Base-by-base conservation (phyloP, 176 grass and related monocot genomes). In the Elymus sibiricus region DNA sequence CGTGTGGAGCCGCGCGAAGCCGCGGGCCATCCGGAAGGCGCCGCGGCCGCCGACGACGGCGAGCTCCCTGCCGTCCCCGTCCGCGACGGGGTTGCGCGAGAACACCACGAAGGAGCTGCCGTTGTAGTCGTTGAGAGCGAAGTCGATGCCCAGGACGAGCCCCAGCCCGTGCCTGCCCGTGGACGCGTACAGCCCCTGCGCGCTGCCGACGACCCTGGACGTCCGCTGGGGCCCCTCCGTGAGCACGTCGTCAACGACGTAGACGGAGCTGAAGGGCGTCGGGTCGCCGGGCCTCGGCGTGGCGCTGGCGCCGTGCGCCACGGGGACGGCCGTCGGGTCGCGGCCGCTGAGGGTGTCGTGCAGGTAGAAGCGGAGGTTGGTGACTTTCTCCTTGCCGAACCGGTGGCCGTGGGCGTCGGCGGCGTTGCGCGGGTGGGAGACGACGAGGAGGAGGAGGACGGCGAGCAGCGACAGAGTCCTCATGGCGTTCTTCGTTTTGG, bases 41-140 rank as follows among this genome's bases (percentile, higher is more conserved):
- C 26, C 79, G 40, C 79, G 27, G 78, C 78, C 78, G 61, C 34
- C 77, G 56, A 65, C 22, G 81, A 83, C 34, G 49, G 81, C 32
- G 31, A 83, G 9, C 31, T 72, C 65, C 46, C 34, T 86, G 1
- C 58, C 75, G 16, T 49, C 44, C 0, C 59, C 40, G 0, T 14
- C 21, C 46, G 19, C 1, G 6, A 73, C 37, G 1, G 76, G 64
- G 70, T 94, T 94, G 27, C 83, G 43, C 10, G 92, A 88, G 83
- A 81, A 89, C 16, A 94, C 86, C 3, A 90, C 84, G 83, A 91
- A 94, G 0, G 92, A 90, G 83, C 92, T 94, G 37, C 86, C 86
- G 2, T 83, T 78, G 92, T 81, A 91, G 3, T 51, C 68, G 1
- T 83, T 77, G 89, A 94, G 32, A 66, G 65, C 83, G 42, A 86